A percentile compares a stretch with the other conserved stretches of the same genome.
phyloP scores from a whole-genome alignment of 164 flowering plant species.

The Kalanchoe fedtschenkoi region DNA sequence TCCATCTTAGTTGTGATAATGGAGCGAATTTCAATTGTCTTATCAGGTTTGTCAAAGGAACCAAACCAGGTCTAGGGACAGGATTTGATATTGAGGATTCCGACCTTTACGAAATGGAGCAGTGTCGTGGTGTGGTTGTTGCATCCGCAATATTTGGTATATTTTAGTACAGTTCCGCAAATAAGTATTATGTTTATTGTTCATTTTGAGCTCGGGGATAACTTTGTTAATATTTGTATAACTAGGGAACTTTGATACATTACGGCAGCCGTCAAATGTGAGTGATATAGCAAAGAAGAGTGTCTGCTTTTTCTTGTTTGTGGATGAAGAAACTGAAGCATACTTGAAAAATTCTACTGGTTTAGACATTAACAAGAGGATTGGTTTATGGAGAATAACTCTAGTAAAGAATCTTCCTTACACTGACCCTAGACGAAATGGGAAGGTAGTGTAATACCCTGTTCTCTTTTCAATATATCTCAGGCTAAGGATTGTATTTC shows the following conservation, averaged over 20 bases:
- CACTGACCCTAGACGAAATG: conserved; percentile 21
- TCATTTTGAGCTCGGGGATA: not conserved
- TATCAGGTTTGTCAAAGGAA: conserved; percentile 73
- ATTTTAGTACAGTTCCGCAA: not conserved
- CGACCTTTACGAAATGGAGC: conserved; percentile 82
- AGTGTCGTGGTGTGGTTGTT: conserved; percentile 76
- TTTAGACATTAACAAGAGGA: conserved; percentile 12
- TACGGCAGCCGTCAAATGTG: conserved; percentile 17
- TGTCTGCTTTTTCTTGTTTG: conserved; percentile 19
- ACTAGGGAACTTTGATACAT: conserved; percentile 17
- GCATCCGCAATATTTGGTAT: conserved; percentile 84
- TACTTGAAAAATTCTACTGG: conserved; percentile 12
- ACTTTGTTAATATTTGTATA: conserved; percentile 2
- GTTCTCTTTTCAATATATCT: not conserved
- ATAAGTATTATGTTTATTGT: not conserved
- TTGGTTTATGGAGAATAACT: conserved; percentile 19
- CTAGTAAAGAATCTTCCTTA: conserved; percentile 16
- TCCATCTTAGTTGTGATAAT: not conserved
- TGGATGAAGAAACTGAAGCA: conserved; percentile 19
- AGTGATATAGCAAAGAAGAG: conserved; percentile 15
- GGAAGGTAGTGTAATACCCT: conserved; percentile 11
- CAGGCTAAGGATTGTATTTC: not conserved
- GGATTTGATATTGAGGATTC: conserved; percentile 85
- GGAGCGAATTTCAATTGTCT: not conserved
- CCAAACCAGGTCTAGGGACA: conserved; percentile 65